Evolutionary conservation across 768 basidiomycete genomes (phyloP).

Genomic region (Hygrophorus pudorinus): DNA sequence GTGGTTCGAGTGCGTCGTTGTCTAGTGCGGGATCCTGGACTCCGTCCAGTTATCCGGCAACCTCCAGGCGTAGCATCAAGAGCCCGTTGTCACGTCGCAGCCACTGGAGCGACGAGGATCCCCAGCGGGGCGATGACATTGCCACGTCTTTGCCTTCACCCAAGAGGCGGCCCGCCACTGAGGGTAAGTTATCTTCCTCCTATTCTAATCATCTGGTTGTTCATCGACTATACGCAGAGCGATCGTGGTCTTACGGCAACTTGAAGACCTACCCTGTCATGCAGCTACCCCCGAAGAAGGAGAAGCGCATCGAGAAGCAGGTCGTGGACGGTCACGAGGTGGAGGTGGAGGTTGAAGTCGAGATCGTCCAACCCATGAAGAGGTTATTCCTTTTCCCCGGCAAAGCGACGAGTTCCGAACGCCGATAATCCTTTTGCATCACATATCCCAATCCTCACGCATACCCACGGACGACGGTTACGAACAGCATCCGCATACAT

Average conservation of each 20-base stretch:
- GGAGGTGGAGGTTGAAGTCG: slow-evolving; percentile 41
- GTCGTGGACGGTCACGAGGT: slow-evolving; percentile 43
- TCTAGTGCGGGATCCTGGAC: slow-evolving; percentile 20
- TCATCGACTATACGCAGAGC: slow-evolving; percentile 27
- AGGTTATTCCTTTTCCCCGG: slow-evolving; percentile 62
- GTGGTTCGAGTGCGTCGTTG: slow-evolving; percentile 27
- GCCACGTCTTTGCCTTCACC: slow-evolving; percentile 7
- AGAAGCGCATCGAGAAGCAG: slow-evolving; percentile 43
- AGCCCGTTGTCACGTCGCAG: slow-evolving; percentile 22
- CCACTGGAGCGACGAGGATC: slow-evolving; percentile 12
- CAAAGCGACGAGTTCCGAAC: slow-evolving; percentile 15
- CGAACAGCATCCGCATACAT: no score
- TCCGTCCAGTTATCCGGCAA: slow-evolving; percentile 11
- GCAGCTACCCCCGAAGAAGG: slow-evolving; percentile 45
- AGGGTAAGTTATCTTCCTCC: slow-evolving; percentile 33
- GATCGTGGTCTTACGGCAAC: slow-evolving; percentile 73
- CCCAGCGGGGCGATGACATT: slow-evolving; percentile 11
- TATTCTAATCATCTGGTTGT: background rate
- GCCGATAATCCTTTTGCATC: background rate
- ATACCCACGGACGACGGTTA: no score
- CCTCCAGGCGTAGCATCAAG: slow-evolving; percentile 17
- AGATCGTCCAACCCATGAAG: slow-evolving; percentile 46
- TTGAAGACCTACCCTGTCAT: slow-evolving; percentile 58
- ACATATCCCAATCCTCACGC: no score
- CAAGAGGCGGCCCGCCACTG: slow-evolving; percentile 32